Percentiles rank a stretch among this genome's conserved stretches.
Conservation (phyloP, 2,329 filamentous ascomycete genomes). For the Ceratocystis harringtonii region DNA sequence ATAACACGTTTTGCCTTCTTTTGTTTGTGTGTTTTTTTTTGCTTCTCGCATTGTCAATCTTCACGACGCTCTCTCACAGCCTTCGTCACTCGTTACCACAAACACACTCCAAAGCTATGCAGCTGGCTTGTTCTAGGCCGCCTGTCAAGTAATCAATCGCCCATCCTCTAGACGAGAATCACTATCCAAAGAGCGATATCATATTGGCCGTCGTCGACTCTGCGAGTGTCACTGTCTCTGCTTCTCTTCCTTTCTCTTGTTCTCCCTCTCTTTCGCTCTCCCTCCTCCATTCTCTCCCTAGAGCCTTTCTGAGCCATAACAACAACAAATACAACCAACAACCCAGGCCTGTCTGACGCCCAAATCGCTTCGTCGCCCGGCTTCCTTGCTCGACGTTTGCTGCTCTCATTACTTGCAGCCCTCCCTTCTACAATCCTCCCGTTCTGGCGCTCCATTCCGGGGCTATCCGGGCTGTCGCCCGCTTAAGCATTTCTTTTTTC, state of each 20-base stretch:
- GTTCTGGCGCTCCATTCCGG: conserved; percentile 17
- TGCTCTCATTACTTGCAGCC: conserved; percentile 1
- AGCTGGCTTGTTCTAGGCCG: not conserved
- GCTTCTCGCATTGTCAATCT: not conserved
- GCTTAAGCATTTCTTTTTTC: conserved; percentile 14
- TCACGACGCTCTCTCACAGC: not conserved
- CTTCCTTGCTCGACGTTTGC: not conserved
- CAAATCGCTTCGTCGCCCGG: not conserved
- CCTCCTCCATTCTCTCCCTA: no score
- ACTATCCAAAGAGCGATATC: no score
- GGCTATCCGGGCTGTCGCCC: conserved; percentile 17
- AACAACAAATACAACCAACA: not conserved
- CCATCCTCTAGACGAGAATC: not conserved
- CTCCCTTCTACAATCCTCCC: conserved; percentile 17
- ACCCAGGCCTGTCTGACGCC: not conserved
- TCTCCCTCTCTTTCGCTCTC: no score
- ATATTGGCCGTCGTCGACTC: not conserved
- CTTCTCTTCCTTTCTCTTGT: no score
- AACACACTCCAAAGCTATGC: not conserved
- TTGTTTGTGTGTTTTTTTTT: not conserved
- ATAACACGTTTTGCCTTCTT: not conserved
- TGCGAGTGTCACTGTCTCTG: not conserved
- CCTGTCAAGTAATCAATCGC: not conserved
- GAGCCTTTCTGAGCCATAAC: not conserved
- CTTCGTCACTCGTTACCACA: not conserved